A percentile compares a stretch with the other conserved stretches of the same genome.
Evolutionary conservation across 2,329 filamentous ascomycete species (phyloP).

Genomic region (Neocucurbitaria cava): DNA sequence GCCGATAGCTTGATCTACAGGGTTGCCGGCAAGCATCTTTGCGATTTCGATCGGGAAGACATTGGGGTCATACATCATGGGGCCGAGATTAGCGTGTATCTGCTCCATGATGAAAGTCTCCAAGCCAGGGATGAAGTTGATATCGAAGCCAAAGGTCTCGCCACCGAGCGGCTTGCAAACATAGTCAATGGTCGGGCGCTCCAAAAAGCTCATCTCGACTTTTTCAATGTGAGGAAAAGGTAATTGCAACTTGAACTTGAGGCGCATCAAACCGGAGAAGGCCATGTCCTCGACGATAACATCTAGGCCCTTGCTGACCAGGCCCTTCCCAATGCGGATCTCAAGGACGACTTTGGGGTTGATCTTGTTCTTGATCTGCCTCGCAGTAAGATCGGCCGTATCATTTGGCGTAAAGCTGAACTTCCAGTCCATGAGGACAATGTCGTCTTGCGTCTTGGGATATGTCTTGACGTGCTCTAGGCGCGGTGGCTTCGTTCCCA

Average conservation of each 20-base stretch:
- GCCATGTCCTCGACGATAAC: slow-evolving; percentile 98
- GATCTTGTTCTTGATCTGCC: slow-evolving; percentile 92
- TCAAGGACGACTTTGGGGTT: slow-evolving; percentile 97
- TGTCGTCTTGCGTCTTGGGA: slow-evolving; percentile 91
- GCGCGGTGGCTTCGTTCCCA: slow-evolving; percentile 93
- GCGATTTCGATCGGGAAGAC: slow-evolving; percentile 98
- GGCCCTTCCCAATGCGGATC: slow-evolving; percentile 91
- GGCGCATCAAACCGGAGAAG: slow-evolving; percentile 92
- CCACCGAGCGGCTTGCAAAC: slow-evolving; percentile 97
- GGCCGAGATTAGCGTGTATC: slow-evolving; percentile 90
- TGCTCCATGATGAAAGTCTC: slow-evolving; percentile 94
- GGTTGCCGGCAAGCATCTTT: slow-evolving; percentile 94
- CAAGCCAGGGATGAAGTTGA: slow-evolving; percentile 97
- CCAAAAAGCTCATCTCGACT: slow-evolving; percentile 93
- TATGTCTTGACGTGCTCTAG: slow-evolving; percentile 99
- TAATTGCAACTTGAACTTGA: slow-evolving; percentile 97
- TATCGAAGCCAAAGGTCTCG: slow-evolving; percentile 95
- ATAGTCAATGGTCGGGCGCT: slow-evolving; percentile 89
- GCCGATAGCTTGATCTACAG: slow-evolving; percentile 94
- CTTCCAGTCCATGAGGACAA: slow-evolving; percentile 99
- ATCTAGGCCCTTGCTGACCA: slow-evolving; percentile 96
- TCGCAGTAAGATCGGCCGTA: slow-evolving; percentile 84
- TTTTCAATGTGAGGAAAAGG: slow-evolving; percentile 95
- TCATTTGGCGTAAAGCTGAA: slow-evolving; percentile 99
- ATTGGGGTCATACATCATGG: slow-evolving; percentile 98